A percentile compares a stretch with the other conserved stretches of the same genome.
phyloP scores from a whole-genome alignment of 164 flowering plant species.

The Annona cherimola region DNA sequence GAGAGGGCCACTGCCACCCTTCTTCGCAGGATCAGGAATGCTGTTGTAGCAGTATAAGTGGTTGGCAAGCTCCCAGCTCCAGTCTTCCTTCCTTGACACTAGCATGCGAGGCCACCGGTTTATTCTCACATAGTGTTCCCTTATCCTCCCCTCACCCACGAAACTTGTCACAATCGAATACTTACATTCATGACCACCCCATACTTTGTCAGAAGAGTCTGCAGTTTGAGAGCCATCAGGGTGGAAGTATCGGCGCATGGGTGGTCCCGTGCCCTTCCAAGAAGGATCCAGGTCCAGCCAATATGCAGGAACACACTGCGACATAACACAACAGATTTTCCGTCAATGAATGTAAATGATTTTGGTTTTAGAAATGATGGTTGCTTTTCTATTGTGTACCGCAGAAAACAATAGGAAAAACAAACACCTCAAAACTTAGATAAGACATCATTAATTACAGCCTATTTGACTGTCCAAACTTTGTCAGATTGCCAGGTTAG shows the following conservation, averaged over 20 bases:
- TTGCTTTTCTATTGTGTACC: too few species aligned
- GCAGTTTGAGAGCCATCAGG: slow-evolving; percentile 67
- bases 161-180: slow-evolving; percentile 60
- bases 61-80: slow-evolving; percentile 84
- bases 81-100: slow-evolving; percentile 55
- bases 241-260: slow-evolving; percentile 74
- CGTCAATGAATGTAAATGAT: background rate
- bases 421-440: too few species aligned
- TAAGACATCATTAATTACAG: too few species aligned
- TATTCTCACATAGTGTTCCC: slow-evolving; percentile 76
- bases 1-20: slow-evolving; percentile 66
- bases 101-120: slow-evolving; percentile 66
- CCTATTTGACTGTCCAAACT: too few species aligned
- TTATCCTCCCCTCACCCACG: slow-evolving; percentile 46
- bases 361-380: background rate
- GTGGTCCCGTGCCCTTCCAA: slow-evolving; percentile 62
- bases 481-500: too few species aligned
- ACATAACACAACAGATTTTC: background rate
- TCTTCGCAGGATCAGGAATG: slow-evolving; percentile 53
- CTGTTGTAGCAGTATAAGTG: slow-evolving; percentile 50
- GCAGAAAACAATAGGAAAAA: too few species aligned
- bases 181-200: slow-evolving; percentile 82
- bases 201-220: slow-evolving; percentile 58
- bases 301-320: slow-evolving; percentile 67
- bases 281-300: slow-evolving; percentile 77